phyloP scores from a whole-genome alignment of 169 alveolate genomes.

The Plasmodium adleri region DNA sequence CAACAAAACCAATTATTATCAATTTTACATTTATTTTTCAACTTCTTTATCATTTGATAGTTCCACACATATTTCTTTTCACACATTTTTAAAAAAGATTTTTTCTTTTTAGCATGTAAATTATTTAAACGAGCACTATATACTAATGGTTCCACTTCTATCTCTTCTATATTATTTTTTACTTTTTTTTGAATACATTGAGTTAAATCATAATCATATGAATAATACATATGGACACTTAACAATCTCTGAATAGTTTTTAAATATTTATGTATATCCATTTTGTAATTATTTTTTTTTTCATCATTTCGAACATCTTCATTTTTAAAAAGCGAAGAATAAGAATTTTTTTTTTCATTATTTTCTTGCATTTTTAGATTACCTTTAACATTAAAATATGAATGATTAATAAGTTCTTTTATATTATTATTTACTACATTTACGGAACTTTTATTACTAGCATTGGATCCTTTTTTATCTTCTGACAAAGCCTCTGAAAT shows the following conservation, averaged over 20 bases:
- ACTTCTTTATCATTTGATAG: conserved; percentile 67
- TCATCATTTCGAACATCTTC: conserved; percentile 32
- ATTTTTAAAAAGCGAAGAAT: conserved; percentile 24
- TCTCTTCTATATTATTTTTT: conserved; percentile 51
- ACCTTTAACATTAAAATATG: conserved; percentile 29
- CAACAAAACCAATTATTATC: conserved; percentile 75
- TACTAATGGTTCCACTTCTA: conserved; percentile 39
- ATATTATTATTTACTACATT: conserved; percentile 1
- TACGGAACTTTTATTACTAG: background rate
- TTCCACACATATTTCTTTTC: conserved; percentile 72
- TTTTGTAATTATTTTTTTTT: conserved; percentile 32
- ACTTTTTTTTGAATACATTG: conserved; percentile 62
- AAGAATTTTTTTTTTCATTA: conserved; percentile 27
- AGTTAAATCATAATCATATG: conserved; percentile 71
- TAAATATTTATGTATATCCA: conserved; percentile 64
- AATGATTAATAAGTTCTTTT: conserved; percentile 43
- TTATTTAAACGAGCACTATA: background rate
- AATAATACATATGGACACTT: conserved; percentile 59
- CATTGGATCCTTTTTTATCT: background rate
- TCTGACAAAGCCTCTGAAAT: background rate
- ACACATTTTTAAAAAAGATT: conserved; percentile 31
- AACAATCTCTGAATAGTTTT: conserved; percentile 55
- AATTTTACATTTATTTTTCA: conserved; percentile 52
- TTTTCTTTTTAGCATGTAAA: background rate
- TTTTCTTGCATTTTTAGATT: conserved; percentile 1